phyloP scores from a whole-genome alignment of 2,329 filamentous ascomycete species.

The Hysterium pulicare region DNA sequence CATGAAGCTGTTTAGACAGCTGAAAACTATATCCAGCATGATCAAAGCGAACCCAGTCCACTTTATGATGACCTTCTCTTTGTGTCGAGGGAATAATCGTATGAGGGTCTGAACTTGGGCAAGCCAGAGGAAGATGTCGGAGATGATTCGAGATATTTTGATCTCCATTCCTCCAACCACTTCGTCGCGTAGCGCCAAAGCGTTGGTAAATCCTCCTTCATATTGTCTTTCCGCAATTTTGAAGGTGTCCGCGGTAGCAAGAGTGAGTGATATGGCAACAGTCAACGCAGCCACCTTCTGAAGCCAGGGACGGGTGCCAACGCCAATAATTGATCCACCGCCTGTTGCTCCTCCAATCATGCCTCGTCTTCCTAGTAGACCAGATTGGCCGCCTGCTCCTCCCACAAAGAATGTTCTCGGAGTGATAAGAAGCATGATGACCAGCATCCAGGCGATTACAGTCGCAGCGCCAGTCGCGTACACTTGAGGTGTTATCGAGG shows the following conservation, averaged over 20 bases:
- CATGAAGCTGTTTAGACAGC: constrained; percentile 82
- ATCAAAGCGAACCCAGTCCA: constrained; percentile 97
- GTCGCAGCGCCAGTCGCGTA: constrained; percentile 92
- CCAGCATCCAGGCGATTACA: constrained; percentile 84
- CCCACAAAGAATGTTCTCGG: constrained; percentile 91
- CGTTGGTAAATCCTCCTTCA: constrained; percentile 73
- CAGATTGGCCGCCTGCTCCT: constrained; percentile 61
- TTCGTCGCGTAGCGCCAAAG: constrained; percentile 66
- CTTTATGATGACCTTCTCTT: constrained; percentile 98
- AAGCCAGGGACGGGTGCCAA: constrained; percentile 89
- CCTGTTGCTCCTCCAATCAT: constrained; percentile 75
- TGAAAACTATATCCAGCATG: constrained; percentile 84
- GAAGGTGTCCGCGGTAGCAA: constrained; percentile 90
- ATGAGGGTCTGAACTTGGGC: constrained; percentile 97
- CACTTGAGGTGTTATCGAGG: constrained; percentile 86
- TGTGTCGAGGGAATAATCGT: constrained; percentile 88
- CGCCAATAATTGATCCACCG: constrained; percentile 65
- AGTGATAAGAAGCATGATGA: constrained; percentile 91
- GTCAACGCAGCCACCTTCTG: constrained; percentile 67
- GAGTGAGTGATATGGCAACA: constrained; percentile 79
- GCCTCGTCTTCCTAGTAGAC: constrained; percentile 74
- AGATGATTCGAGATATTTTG: constrained; percentile 86
- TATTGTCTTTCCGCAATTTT: constrained; percentile 81
- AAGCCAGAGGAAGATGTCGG: constrained; percentile 94
- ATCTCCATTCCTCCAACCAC: constrained; percentile 84